Conservation (phyloP, 768 basidiomycete genomes). For the Leccinellum albellum region DNA sequence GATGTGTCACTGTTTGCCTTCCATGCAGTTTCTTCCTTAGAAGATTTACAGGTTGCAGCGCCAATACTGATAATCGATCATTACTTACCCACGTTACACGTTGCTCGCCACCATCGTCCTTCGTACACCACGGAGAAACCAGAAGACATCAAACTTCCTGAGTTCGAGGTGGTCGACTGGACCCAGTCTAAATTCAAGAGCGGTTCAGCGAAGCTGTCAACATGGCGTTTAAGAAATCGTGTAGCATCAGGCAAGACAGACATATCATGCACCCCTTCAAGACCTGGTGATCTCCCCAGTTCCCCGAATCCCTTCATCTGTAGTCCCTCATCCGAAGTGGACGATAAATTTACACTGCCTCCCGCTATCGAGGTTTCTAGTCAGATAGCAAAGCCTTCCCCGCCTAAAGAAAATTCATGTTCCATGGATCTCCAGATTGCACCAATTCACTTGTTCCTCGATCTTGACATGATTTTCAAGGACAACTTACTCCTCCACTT, state of each 20-base stretch:
- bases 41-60: constrained; percentile 36
- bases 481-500: constrained; percentile 43
- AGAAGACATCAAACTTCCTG: constrained; percentile 40
- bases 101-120: constrained; percentile 41
- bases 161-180: constrained; percentile 63
- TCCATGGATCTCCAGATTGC: constrained; percentile 38
- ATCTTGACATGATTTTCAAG: constrained; percentile 48
- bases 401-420: constrained; percentile 1
- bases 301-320: constrained; percentile 17
- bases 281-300: constrained; percentile 12
- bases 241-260: constrained; percentile 14
- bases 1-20: constrained; percentile 63
- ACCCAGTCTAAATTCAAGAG: constrained; percentile 40
- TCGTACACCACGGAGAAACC: constrained; percentile 21
- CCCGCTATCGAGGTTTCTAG: constrained; percentile 21
- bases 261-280: constrained; percentile 16
- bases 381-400: not conserved
- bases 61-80: constrained; percentile 77
- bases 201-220: constrained; percentile 51
- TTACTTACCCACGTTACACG: constrained; percentile 59
- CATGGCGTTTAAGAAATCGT: constrained; percentile 54
- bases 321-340: constrained; percentile 16
- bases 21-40: constrained; percentile 19
- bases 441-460: constrained; percentile 76
- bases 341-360: constrained; percentile 7